Percentiles rank a stretch among this genome's conserved stretches.
phyloP scores from a whole-genome alignment of 345 rosid genomes.

The Eutrema heterophyllum region DNA sequence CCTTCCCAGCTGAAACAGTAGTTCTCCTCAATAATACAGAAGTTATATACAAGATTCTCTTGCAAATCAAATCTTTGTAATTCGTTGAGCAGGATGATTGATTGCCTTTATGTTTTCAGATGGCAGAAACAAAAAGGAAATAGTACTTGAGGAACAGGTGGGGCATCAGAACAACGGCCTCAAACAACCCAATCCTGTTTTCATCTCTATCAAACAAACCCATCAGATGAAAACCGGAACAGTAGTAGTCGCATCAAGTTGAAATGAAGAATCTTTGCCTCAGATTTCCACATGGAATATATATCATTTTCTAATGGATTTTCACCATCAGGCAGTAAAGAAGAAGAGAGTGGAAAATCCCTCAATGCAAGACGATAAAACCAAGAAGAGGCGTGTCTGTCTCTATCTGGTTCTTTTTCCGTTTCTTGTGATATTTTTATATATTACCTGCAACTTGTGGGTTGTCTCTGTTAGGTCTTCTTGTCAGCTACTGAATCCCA shows the following conservation, averaged over 20 bases:
- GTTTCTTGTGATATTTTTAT: constrained; percentile 17
- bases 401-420: constrained; percentile 24
- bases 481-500: constrained; percentile 28
- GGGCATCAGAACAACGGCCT: constrained; percentile 27
- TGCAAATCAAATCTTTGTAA: background rate
- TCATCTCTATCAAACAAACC: background rate
- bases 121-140: constrained; percentile 20
- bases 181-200: constrained; percentile 10
- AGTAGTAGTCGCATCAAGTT: constrained; percentile 19
- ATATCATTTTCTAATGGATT: background rate
- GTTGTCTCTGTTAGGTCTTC: constrained; percentile 31
- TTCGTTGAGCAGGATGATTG: background rate
- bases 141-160: constrained; percentile 18
- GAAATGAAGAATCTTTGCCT: constrained; percentile 10
- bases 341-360: background rate
- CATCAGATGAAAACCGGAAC: constrained; percentile 1
- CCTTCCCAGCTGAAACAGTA: background rate
- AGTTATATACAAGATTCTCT: background rate
- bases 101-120: background rate
- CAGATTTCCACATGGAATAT: background rate
- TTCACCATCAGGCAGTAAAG: constrained; percentile 7
- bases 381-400: constrained; percentile 16
- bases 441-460: constrained; percentile 23
- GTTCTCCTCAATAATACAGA: constrained; percentile 12
- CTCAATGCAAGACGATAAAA: constrained; percentile 8